Conservation (phyloP, 2,329 filamentous ascomycete species). For the Botryotinia narcissicola region DNA sequence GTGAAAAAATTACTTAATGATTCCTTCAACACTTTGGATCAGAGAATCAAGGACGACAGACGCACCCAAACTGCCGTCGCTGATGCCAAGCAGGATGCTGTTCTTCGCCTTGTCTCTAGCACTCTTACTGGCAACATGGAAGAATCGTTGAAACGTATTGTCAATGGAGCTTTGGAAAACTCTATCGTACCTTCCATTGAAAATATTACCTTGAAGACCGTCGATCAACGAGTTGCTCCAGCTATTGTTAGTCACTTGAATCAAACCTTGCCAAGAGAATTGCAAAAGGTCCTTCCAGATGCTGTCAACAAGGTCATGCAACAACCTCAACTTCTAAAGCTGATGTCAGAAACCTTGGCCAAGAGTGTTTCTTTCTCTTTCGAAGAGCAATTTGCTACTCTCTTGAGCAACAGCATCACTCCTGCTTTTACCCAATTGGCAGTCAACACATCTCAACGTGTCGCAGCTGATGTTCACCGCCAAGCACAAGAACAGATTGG, state of each 20-base stretch:
- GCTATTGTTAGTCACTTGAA: constrained; percentile 48
- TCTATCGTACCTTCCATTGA: constrained; percentile 74
- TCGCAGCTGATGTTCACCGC: constrained; percentile 66
- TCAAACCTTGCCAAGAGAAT: constrained; percentile 54
- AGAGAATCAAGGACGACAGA: constrained; percentile 65
- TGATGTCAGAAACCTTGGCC: constrained; percentile 69
- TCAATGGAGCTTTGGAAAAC: constrained; percentile 64
- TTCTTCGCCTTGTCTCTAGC: constrained; percentile 65
- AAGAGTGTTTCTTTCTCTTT: constrained; percentile 65
- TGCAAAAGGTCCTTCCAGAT: constrained; percentile 67
- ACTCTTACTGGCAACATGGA: constrained; percentile 71
- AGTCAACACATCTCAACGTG: constrained; percentile 63
- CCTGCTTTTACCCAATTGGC: constrained; percentile 65
- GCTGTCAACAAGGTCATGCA: constrained; percentile 67
- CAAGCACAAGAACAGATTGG: constrained; percentile 42
- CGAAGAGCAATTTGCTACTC: constrained; percentile 64
- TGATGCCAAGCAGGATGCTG: constrained; percentile 65
- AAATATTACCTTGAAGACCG: constrained; percentile 53
- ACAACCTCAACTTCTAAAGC: constrained; percentile 69
- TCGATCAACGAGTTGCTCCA: constrained; percentile 69
- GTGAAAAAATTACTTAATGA: constrained; percentile 53
- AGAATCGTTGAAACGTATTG: constrained; percentile 44
- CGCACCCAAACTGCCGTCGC: constrained; percentile 61
- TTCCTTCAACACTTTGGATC: constrained; percentile 59
- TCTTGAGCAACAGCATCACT: constrained; percentile 61